Conservation (phyloP, 345 rosid species). For the Pugionium dolabratum region DNA sequence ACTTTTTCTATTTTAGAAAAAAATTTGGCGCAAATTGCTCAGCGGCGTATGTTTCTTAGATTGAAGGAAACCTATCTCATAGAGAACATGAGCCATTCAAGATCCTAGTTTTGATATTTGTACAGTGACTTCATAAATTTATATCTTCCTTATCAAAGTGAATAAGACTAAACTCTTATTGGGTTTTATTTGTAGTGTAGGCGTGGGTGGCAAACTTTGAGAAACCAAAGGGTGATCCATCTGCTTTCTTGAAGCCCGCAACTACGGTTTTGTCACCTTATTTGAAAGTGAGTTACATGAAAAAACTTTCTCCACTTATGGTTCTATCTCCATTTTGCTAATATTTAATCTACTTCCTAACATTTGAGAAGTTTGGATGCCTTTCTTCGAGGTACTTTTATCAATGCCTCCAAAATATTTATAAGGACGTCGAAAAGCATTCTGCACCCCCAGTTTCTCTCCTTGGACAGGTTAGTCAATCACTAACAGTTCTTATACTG, state of each 20-base stretch:
- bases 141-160: not conserved
- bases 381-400: slow-evolving; percentile 94
- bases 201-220: slow-evolving; percentile 94
- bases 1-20: not conserved
- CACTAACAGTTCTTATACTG: slow-evolving; percentile 12
- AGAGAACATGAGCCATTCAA: not conserved
- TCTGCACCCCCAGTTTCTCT: slow-evolving; percentile 94
- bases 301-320: not conserved
- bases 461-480: slow-evolving; percentile 71
- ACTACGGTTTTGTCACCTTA: slow-evolving; percentile 92
- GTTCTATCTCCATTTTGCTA: not conserved
- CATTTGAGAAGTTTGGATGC: slow-evolving; percentile 84
- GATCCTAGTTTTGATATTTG: not conserved
- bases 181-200: slow-evolving; percentile 42
- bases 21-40: not conserved
- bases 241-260: slow-evolving; percentile 81
- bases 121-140: not conserved
- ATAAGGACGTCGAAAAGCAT: slow-evolving; percentile 65
- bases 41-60: not conserved
- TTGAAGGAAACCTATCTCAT: not conserved
- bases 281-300: slow-evolving; percentile 67
- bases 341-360: slow-evolving; percentile 15
- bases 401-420: slow-evolving; percentile 68
- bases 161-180: not conserved
- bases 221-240: slow-evolving; percentile 95